Evolutionary conservation across 108 stramenopile species (phyloP).

Genomic region (Nitzschia inconspicua): DNA sequence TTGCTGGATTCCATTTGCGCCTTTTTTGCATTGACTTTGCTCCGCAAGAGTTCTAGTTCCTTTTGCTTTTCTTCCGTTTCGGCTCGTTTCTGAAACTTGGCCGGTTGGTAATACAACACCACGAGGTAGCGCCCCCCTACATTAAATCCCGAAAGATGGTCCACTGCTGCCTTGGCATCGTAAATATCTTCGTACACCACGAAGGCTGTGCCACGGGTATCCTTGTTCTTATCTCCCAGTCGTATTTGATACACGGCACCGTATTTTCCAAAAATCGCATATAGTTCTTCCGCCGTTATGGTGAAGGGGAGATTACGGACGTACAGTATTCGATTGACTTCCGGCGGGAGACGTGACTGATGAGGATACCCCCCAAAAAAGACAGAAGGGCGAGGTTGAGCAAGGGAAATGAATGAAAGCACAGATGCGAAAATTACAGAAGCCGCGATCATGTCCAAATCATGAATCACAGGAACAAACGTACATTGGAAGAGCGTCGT

Average conservation of each 20-base stretch:
- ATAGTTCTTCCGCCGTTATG: conserved; percentile 95
- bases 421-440: not conserved
- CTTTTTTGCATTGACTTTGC: conserved; percentile 64
- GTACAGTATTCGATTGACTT: conserved; percentile 95
- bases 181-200: conserved; percentile 95
- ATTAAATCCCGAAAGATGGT: conserved; percentile 96
- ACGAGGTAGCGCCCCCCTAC: conserved; percentile 74
- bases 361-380: not conserved
- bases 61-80: conserved; percentile 82
- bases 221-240: conserved; percentile 74
- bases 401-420: not conserved
- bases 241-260: conserved; percentile 97
- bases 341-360: conserved; percentile 90
- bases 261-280: conserved; percentile 99
- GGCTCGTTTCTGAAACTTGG: conserved; percentile 63
- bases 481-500: conserved; percentile 32
- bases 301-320: conserved; percentile 98
- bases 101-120: conserved; percentile 92
- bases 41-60: conserved; percentile 92
- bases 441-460: not conserved
- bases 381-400: not conserved
- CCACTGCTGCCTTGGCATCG: conserved; percentile 97
- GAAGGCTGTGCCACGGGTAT: conserved; percentile 97
- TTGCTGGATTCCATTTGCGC: conserved; percentile 28
- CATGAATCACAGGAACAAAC: not conserved